phyloP scores from a whole-genome alignment of 2,329 filamentous ascomycete genomes.

The Cladosporium sp. region DNA sequence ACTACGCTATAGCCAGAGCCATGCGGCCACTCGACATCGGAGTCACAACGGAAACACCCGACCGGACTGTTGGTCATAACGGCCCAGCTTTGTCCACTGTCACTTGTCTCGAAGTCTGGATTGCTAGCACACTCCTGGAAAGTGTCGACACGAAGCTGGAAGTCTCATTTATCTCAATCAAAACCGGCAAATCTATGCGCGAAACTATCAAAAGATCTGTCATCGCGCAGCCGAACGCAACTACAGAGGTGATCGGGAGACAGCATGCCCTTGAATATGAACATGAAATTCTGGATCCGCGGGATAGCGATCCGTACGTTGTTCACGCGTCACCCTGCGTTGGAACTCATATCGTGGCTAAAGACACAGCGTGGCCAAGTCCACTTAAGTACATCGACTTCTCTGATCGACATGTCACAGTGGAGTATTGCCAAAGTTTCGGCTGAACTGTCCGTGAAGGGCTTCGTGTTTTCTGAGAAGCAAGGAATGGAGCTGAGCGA shows the following conservation, averaged over 20 bases:
- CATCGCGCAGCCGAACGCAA: slow-evolving; percentile 49
- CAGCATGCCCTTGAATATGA: slow-evolving; percentile 37
- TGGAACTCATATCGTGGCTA: slow-evolving; percentile 46
- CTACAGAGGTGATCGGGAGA: slow-evolving; percentile 49
- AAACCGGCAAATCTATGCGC: slow-evolving; percentile 33
- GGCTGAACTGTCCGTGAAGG: slow-evolving; percentile 52
- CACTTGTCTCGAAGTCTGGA: slow-evolving; percentile 53
- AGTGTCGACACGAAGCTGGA: slow-evolving; percentile 46
- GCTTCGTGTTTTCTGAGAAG: slow-evolving; percentile 56
- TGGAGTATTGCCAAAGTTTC: slow-evolving; percentile 40
- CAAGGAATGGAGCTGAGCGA: slow-evolving; percentile 51
- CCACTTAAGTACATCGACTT: slow-evolving; percentile 57
- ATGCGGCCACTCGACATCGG: slow-evolving; percentile 68
- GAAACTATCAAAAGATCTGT: slow-evolving; percentile 45
- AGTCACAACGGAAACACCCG: slow-evolving; percentile 59
- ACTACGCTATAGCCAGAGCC: slow-evolving; percentile 72
- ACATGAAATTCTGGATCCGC: slow-evolving; percentile 43
- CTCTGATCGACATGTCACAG: slow-evolving; percentile 46
- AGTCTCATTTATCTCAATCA: slow-evolving; percentile 52
- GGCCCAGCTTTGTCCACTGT: slow-evolving; percentile 48
- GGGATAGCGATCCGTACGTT: slow-evolving; percentile 39
- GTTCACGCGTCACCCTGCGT: slow-evolving; percentile 50
- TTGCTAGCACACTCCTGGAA: slow-evolving; percentile 46
- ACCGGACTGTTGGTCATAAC: slow-evolving; percentile 57
- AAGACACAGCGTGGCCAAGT: slow-evolving; percentile 58